Percentiles rank a stretch among this genome's conserved stretches.
Conservation (phyloP, 2,329 filamentous ascomycete genomes). For the Neonectria punicea region DNA sequence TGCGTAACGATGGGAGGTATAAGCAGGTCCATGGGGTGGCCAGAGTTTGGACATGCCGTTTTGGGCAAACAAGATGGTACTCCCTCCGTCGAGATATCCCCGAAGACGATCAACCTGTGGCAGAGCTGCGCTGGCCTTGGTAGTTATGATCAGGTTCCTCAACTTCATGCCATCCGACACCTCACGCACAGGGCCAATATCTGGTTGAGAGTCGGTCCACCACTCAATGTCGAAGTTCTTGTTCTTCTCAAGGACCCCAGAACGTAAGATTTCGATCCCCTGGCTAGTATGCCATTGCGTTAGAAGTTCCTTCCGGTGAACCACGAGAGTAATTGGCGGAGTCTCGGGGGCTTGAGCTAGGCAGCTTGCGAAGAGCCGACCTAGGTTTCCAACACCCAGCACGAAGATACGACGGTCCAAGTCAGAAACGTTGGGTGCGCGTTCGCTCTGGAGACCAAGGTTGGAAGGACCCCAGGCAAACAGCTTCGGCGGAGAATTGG, state of each 20-base stretch:
- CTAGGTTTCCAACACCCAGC: conserved; percentile 83
- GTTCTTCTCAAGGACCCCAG: conserved; percentile 44
- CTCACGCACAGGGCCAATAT: conserved; percentile 51
- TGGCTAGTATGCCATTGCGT: conserved; percentile 57
- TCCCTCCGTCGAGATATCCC: conserved; percentile 68
- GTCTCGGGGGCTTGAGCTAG: conserved; percentile 68
- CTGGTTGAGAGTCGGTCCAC: conserved; percentile 60
- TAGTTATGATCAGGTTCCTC: conserved; percentile 79
- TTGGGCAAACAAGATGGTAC: conserved; percentile 85
- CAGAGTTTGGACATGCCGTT: conserved; percentile 83
- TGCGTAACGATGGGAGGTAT: conserved; percentile 54
- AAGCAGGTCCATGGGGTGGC: conserved; percentile 61
- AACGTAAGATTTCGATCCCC: conserved; percentile 58
- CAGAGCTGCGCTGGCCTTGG: conserved; percentile 78
- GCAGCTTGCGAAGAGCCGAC: conserved; percentile 79
- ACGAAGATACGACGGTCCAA: conserved; percentile 72
- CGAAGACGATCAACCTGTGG: conserved; percentile 68
- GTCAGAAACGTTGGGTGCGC: conserved; percentile 11
- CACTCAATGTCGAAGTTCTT: conserved; percentile 62
- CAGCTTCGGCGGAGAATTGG: conserved; percentile 45
- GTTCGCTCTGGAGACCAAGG: conserved; percentile 26
- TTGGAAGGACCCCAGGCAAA: conserved; percentile 51
- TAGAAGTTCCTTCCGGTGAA: conserved; percentile 69
- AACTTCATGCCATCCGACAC: conserved; percentile 60
- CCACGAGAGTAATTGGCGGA: conserved; percentile 83